phyloP scores from a whole-genome alignment of 805 yeast genomes.

The Saturnispora diversa region DNA sequence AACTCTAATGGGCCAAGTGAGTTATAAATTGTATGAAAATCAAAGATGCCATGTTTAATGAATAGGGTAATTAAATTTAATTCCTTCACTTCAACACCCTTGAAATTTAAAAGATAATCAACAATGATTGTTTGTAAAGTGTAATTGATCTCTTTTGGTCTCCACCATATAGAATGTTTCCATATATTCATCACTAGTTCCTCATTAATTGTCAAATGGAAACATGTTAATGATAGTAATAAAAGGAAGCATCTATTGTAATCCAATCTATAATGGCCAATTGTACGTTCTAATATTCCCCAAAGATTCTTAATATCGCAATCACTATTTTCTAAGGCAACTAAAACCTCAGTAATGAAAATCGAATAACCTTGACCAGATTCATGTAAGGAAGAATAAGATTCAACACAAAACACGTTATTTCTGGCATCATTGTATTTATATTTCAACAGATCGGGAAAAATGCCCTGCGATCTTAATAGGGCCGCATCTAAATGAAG shows the following conservation, averaged over 20 bases:
- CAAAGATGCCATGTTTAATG: constrained; percentile 57
- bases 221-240: constrained; percentile 44
- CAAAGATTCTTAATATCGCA: constrained; percentile 32
- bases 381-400: constrained; percentile 61
- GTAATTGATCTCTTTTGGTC: constrained; percentile 11
- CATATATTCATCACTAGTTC: constrained; percentile 44
- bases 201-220: constrained; percentile 37
- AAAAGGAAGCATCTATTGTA: constrained; percentile 62
- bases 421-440: constrained; percentile 27
- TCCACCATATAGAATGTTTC: constrained; percentile 58
- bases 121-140: constrained; percentile 20
- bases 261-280: constrained; percentile 72
- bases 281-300: constrained; percentile 45
- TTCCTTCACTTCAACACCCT: constrained; percentile 15
- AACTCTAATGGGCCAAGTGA: constrained; percentile 43
- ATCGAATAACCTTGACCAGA: constrained; percentile 73
- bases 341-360: constrained; percentile 41
- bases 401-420: constrained; percentile 24
- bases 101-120: constrained; percentile 22
- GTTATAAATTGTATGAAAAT: constrained; percentile 53
- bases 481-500: constrained; percentile 24
- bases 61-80: constrained; percentile 40
- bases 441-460: constrained; percentile 24
- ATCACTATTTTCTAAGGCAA: constrained; percentile 31
- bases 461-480: constrained; percentile 23